phyloP scores from a whole-genome alignment of 2,329 filamentous ascomycete species.

The Chalaropsis ovoidea region DNA sequence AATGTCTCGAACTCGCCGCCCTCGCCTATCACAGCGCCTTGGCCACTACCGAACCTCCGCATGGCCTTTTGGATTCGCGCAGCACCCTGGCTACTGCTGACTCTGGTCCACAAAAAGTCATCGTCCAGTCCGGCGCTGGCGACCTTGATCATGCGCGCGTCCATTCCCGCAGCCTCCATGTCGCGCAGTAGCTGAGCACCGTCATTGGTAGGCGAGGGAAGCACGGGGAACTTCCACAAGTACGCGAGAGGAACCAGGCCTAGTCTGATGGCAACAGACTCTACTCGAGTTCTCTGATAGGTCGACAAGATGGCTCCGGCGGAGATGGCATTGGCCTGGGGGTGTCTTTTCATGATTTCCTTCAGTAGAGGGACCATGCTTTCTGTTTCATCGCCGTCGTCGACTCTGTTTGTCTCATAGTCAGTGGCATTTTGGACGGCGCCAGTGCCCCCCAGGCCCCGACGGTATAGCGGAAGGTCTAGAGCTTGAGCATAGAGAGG shows the following conservation, averaged over 20 bases:
- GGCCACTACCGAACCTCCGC: slow-evolving; percentile 51
- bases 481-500: slow-evolving; percentile 75
- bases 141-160: slow-evolving; percentile 90
- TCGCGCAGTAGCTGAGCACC: slow-evolving; percentile 60
- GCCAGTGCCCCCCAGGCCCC: slow-evolving; percentile 55
- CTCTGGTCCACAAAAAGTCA: slow-evolving; percentile 67
- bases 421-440: slow-evolving; percentile 62
- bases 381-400: slow-evolving; percentile 70
- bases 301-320: slow-evolving; percentile 89
- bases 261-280: slow-evolving; percentile 79
- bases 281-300: slow-evolving; percentile 92
- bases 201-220: slow-evolving; percentile 44
- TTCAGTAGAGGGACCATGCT: slow-evolving; percentile 67
- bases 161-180: slow-evolving; percentile 67
- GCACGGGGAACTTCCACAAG: slow-evolving; percentile 79
- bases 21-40: slow-evolving; percentile 68
- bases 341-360: slow-evolving; percentile 56
- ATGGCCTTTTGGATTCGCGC: slow-evolving; percentile 44
- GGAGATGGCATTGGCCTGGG: slow-evolving; percentile 73
- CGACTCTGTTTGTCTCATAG: slow-evolving; percentile 42
- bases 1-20: slow-evolving; percentile 95
- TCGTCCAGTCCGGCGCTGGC: slow-evolving; percentile 83
- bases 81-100: slow-evolving; percentile 48
- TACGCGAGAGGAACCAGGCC: slow-evolving; percentile 73
- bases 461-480: slow-evolving; percentile 71